phyloP scores from a whole-genome alignment of 208 protist genomes.

The Leishmania tropica region DNA sequence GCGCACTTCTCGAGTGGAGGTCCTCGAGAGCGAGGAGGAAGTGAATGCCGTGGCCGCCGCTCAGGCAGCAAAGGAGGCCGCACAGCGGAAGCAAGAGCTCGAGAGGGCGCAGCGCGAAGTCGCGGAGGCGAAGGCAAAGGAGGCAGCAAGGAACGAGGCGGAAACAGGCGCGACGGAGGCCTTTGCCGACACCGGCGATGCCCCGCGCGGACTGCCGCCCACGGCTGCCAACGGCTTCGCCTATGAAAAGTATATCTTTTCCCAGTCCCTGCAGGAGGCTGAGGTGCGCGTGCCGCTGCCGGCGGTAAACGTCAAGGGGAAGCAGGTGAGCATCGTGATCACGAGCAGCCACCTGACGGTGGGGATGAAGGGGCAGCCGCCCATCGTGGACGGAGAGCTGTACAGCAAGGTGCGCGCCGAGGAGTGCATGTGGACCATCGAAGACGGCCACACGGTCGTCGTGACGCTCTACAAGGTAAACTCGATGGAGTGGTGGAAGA shows the following conservation, averaged over 20 bases:
- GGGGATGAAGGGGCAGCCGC: constrained; percentile 78
- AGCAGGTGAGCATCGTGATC: constrained; percentile 83
- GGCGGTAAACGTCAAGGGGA: constrained; percentile 60
- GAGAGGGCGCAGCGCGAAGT: constrained; percentile 53
- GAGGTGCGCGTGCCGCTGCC: constrained; percentile 90
- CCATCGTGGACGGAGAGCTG: constrained; percentile 88
- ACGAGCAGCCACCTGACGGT: constrained; percentile 68
- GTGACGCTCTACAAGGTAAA: constrained; percentile 91
- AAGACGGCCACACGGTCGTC: constrained; percentile 86
- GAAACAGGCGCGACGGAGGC: constrained; percentile 25
- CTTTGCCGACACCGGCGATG: constrained; percentile 50
- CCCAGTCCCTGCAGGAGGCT: constrained; percentile 87
- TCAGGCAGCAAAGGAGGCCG: constrained; percentile 54
- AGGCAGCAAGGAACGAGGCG: constrained; percentile 39
- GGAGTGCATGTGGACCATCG: constrained; percentile 94
- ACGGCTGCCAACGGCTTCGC: constrained; percentile 88
- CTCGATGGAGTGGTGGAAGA: constrained; percentile 94
- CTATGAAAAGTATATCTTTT: constrained; percentile 88
- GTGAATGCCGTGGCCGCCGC: constrained; percentile 44
- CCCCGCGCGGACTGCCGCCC: constrained; percentile 82
- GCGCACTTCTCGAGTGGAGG: constrained; percentile 67
- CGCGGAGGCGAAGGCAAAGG: constrained; percentile 41
- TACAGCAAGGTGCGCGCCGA: constrained; percentile 68
- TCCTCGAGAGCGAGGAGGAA: constrained; percentile 76
- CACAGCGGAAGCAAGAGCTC: constrained; percentile 54